Evolutionary conservation across 1,284 basidiomycete genomes (phyloP), one percentile per base, ranked within the genome.

Genomic region (Paramarasmius palmivorus): DNA sequence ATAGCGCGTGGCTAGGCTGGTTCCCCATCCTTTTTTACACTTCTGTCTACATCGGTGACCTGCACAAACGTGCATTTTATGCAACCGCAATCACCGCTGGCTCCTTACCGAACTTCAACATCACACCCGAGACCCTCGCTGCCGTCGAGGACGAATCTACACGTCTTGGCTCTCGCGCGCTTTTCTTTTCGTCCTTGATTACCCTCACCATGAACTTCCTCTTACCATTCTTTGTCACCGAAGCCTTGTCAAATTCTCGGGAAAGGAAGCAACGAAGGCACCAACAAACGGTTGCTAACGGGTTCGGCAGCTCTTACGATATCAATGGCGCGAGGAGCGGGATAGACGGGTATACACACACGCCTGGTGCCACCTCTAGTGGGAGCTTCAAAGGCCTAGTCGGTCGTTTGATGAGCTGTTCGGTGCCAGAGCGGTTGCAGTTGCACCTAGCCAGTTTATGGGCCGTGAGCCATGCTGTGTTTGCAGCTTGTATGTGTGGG

Each of bases 11-110:
- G 82, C 76, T 93, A 54, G 90, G 83, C 2, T 95, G 93, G 93
- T 95, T 94, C 62, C 93, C 93, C 0, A 74, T 94, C 25, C 74
- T 95, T 2, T 95, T 96, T 72, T 96, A 93, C 73, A 88, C 87
- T 0, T 88, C 89, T 0, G 75, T 92, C 12, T 98, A 94, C 73
- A 82, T 96, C 47, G 89, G 90, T 10, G 93, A 95, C 63, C 80
- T 95, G 12, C 86, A 96, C 76, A 89, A 86, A 60, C 73, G 73
- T 3, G 68, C 76, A 0, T 74, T 73, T 4, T 68, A 73, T 19
- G 55, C 69, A 0, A 64, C 74, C 7, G 41, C 29, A 12, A 32
- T 57, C 9, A 42, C 32, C 5, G 5, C 55, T 23, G 19, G 45
- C 3, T 41, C 47, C 20, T 36, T 47, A 34, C 22, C 39, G 46